Evolutionary conservation across 1,139 yeast genomes (phyloP), one percentile per base, ranked within the genome.

Genomic region (Blastobotrys aristatus): DNA sequence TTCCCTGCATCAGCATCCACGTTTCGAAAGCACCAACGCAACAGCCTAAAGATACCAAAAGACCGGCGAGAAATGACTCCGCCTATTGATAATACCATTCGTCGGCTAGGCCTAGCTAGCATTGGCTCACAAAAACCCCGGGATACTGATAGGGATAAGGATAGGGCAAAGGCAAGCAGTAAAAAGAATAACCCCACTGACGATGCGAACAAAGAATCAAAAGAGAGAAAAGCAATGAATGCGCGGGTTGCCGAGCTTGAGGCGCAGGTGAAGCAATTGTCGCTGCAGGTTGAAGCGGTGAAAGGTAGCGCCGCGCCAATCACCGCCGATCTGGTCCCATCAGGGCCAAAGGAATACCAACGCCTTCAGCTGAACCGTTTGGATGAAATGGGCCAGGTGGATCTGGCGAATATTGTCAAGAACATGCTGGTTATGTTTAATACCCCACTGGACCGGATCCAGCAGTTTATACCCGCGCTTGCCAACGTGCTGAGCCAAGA

Each of bases 391-490:
- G 41, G 44, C 14, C 14, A 37, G 4, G 35, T 44, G 3, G 40
- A 47, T 27, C 40, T 47, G 3, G 47, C 42, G 2, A 43, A 47
- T 17, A 43, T 47, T n/a, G 50, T 47, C 14, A 47, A 47, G 33
- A 47, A 47, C 38, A 47, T 44, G 45, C 34, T 47, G 18, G 31
- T 47, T 17, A 26, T 47, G 2, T 40, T 47, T 31, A 43, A 47
- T 21, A 44, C 47, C 14, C 50, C 50, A 13, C 41, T 47, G 43
- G 35, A 31, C 32, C 39, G 24, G 35, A 32, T 47, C 14, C 47
- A 47, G 21, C 40, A 40, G 36, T 47, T 47, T 24, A 38, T 47
- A 5, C 50, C 50, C 2, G 50, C 50, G 5, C 37, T 47, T 14
- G 50, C 50, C 13, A 40, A 40, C 17, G 26, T 47, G 1, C 39